These are phyloP conservation scores for Trichoderma orchidacearum DNA, from an alignment of 495 filamentous ascomycete species.

Conservation along the genomic window DNA sequence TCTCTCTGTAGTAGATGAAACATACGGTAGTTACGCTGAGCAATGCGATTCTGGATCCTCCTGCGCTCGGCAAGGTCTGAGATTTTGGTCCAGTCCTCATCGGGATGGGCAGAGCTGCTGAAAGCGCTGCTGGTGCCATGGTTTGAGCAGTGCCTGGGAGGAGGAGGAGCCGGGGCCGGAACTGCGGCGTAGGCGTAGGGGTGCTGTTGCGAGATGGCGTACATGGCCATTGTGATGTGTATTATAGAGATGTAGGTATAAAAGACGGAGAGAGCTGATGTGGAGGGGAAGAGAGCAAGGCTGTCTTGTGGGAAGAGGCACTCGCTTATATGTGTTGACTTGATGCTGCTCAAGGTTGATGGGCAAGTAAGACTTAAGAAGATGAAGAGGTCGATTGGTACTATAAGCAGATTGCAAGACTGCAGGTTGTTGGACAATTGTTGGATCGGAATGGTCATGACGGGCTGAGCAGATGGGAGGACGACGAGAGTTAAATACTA, in stretches of 20 bases:
- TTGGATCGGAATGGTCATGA: background rate
- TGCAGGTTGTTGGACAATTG: background rate
- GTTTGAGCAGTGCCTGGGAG: constrained; percentile 45
- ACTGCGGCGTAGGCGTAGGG: constrained; percentile 27
- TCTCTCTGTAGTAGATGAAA: constrained; percentile 14
- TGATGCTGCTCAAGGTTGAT: no score
- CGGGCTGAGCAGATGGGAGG: background rate
- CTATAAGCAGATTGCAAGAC: background rate
- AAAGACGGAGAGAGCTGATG: background rate
- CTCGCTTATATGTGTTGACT: no score
- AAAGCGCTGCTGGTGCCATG: constrained; percentile 90
- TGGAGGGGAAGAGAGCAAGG: no score
- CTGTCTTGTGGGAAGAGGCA: background rate
- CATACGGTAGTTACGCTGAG: constrained; percentile 96
- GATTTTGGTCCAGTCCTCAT: constrained; percentile 99
- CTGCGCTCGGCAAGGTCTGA: constrained; percentile 89
- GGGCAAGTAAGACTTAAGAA: no score
- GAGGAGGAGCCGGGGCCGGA: constrained; percentile 8
- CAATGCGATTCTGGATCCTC: constrained; percentile 94
- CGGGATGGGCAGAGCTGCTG: constrained; percentile 89
- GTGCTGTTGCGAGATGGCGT: constrained; percentile 25
- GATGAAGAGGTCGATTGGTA: constrained; percentile 1
- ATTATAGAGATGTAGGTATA: background rate
- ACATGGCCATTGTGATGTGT: constrained; percentile 16
- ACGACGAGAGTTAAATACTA: background rate